Conservation (phyloP, 805 yeast species). For the Wickerhamomyces chaumierensis region DNA sequence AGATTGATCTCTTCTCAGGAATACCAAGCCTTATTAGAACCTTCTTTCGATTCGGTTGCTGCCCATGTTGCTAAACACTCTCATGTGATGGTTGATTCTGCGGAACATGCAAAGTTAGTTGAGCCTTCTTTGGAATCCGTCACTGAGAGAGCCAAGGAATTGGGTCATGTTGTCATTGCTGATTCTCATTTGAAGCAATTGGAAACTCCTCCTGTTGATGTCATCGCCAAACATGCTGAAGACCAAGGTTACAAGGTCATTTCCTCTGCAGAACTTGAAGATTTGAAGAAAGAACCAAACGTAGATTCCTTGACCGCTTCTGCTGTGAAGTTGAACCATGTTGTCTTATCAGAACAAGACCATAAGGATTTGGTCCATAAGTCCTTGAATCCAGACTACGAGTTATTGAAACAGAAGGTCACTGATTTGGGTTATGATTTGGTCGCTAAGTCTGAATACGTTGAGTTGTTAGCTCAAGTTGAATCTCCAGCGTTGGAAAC, state of each 20-base stretch:
- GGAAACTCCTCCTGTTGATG: conserved; percentile 13
- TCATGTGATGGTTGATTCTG: too few relatives aligned
- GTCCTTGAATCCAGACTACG: conserved; percentile 1
- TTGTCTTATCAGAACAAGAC: neutral
- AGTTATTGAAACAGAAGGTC: neutral
- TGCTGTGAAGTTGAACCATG: neutral
- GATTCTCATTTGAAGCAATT: conserved; percentile 13
- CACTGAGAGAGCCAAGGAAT: conserved; percentile 3
- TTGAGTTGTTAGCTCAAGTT: conserved; percentile 9
- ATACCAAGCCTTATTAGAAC: conserved; percentile 1
- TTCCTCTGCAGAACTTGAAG: conserved; percentile 6
- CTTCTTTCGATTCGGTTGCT: too few relatives aligned
- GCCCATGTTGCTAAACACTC: too few relatives aligned
- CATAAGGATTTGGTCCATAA: neutral
- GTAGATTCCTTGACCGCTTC: conserved; percentile 8
- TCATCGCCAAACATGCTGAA: conserved; percentile 8
- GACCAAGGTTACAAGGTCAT: conserved; percentile 6
- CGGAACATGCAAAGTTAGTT: too few relatives aligned
- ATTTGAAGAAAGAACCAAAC: too few relatives aligned
- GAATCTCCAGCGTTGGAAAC: conserved; percentile 14
- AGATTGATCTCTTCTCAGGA: conserved; percentile 16
- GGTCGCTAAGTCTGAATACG: conserved; percentile 5
- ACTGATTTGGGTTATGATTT: conserved; percentile 1
- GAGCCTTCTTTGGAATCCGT: too few relatives aligned
- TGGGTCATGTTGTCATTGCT: conserved; percentile 12